phyloP scores from a whole-genome alignment of 169 alveolate species.

The Nephromyces sp. region DNA sequence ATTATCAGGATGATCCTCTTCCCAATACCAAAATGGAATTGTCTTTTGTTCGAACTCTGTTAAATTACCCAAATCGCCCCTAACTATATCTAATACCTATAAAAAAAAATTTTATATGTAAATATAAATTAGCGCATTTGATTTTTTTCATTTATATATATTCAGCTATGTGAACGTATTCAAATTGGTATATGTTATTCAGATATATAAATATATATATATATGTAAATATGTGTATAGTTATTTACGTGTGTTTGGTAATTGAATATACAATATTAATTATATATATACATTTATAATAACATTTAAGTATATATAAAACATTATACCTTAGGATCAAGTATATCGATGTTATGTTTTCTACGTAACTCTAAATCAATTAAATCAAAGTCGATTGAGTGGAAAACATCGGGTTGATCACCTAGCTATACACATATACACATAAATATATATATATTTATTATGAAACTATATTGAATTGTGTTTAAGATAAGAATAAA shows the following conservation, averaged over 20 bases:
- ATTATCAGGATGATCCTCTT: background rate
- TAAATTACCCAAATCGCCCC: background rate
- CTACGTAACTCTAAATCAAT: conserved; percentile 14
- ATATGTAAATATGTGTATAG: background rate
- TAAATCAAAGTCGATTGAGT: conserved; percentile 27
- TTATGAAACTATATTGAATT: no score
- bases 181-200: background rate
- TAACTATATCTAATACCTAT: background rate
- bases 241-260: background rate
- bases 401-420: conserved; percentile 7
- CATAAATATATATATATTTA: no score
- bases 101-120: background rate
- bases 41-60: background rate
- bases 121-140: background rate
- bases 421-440: conserved; percentile 18
- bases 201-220: background rate
- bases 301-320: background rate
- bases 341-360: conserved; percentile 26
- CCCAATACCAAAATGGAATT: background rate
- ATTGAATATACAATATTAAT: background rate
- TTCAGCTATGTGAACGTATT: background rate
- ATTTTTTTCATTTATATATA: background rate
- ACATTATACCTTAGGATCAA: conserved; percentile 15
- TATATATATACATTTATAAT: background rate
- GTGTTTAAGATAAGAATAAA: no score